Conservation (phyloP, 2,329 filamentous ascomycete genomes). For the Exophiala phaeomuriformis region DNA sequence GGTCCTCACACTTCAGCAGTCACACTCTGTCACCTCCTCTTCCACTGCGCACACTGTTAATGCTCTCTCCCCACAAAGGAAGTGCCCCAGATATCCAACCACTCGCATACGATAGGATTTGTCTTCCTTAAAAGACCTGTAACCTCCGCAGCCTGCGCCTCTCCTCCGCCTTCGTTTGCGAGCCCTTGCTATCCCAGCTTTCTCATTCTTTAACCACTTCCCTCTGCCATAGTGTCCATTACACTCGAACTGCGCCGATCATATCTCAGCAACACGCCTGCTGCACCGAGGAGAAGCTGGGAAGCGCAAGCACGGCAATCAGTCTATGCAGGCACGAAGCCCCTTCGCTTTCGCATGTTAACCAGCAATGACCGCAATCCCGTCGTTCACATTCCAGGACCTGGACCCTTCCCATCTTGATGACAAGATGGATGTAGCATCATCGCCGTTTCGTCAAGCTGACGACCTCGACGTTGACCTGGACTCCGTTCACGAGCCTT, state of each 20-base stretch:
- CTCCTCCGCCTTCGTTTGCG: background rate
- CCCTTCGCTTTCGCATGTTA: background rate
- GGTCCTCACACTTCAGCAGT: background rate
- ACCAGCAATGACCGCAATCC: conserved; percentile 13
- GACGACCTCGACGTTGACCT: conserved; percentile 28
- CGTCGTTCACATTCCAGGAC: conserved; percentile 15
- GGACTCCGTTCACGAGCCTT: conserved; percentile 22
- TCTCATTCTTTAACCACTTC: background rate
- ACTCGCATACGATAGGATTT: background rate
- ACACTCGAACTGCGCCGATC: background rate
- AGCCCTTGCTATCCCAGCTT: background rate
- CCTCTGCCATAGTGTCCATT: background rate
- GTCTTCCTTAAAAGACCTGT: background rate
- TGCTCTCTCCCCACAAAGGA: background rate
- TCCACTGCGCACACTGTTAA: background rate
- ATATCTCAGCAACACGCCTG: background rate
- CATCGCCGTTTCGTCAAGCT: conserved; percentile 22
- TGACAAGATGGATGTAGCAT: conserved; percentile 26
- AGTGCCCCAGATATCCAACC: background rate
- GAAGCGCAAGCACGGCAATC: background rate
- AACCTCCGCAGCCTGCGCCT: background rate
- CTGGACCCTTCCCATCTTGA: conserved; percentile 21
- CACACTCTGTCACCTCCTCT: background rate
- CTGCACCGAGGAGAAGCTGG: background rate
- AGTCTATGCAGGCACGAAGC: background rate